Percentiles rank a stretch among this genome's conserved stretches.
Conservation (phyloP, 2,329 filamentous ascomycete genomes). For the Rasamsonia emersonii region DNA sequence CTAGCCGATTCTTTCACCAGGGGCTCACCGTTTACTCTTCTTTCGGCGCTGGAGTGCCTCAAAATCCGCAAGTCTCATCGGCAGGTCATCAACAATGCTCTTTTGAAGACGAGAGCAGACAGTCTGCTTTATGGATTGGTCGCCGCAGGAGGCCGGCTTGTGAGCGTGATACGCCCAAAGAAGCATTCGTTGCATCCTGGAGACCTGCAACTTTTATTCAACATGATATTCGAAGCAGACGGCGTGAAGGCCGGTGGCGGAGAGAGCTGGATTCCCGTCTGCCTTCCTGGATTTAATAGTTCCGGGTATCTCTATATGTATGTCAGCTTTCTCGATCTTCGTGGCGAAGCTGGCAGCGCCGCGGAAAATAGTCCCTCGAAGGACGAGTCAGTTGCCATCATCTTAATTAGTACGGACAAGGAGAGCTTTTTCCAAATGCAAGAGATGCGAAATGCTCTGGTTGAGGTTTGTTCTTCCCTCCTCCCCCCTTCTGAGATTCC, state of each 20-base stretch:
- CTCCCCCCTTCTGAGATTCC: not conserved
- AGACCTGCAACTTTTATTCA: conserved; percentile 93
- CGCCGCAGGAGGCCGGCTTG: conserved; percentile 82
- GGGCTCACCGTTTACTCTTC: conserved; percentile 78
- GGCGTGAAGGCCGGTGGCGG: conserved; percentile 86
- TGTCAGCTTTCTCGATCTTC: conserved; percentile 79
- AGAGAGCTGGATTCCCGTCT: conserved; percentile 96
- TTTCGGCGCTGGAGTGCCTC: conserved; percentile 90
- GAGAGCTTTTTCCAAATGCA: conserved; percentile 89
- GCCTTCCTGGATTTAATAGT: conserved; percentile 93
- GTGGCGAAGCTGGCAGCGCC: conserved; percentile 38
- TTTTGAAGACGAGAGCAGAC: conserved; percentile 68
- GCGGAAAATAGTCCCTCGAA: conserved; percentile 33
- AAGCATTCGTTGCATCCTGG: conserved; percentile 93
- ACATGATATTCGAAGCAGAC: conserved; percentile 96
- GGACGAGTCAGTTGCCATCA: conserved; percentile 74
- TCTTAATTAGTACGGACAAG: conserved; percentile 86
- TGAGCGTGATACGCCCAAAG: conserved; percentile 89
- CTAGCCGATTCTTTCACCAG: conserved; percentile 90
- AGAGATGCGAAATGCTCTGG: conserved; percentile 55
- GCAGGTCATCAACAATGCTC: conserved; percentile 73
- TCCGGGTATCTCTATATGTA: conserved; percentile 98
- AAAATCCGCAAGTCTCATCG: conserved; percentile 82
- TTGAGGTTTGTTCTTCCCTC: conserved; percentile 37
- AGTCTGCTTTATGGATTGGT: conserved; percentile 87